Base-by-base conservation (phyloP, 1,284 basidiomycete species). In the Trametes versicolor region DNA sequence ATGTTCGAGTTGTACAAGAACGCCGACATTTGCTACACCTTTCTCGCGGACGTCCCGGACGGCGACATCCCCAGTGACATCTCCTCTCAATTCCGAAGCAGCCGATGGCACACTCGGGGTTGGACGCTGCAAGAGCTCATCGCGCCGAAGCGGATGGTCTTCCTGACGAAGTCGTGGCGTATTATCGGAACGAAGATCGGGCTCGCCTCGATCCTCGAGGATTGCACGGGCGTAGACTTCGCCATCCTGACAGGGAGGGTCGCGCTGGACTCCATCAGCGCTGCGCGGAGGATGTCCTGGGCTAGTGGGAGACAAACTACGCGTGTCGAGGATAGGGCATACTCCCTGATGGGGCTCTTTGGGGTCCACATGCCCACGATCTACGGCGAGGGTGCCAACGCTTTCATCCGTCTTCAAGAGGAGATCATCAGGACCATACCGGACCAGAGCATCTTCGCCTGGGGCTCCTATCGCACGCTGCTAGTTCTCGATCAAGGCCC, bases 261-360 rank as follows among this genome's bases (percentile, higher is more conserved):
- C 6, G 8, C 21, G 13, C 12, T 27, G 5, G 37, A 41, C n/a
- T 41, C 34, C 19, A 27, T 19, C 0, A 60, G 58, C 54, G 54
- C 60, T 23, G 53, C 63, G n/a, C 47, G 34, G 19, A 41, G 63
- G 21, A 64, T 64, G 58, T 60, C 63, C 8, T 64, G 63, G 62
- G 62, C 62, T n/a, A 37, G 58, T 9, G 13, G 8, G 6, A 34
- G 62, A 3, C 25, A 36, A n/a, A 64, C 62, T 0, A 51, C 57
- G 29, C 51, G 52, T n/a, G 52, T 49, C 39, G 62, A 64, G 47
- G 62, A 64, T 34, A 19, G 34, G 27, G 62, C 62, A 15, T 64
- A 60, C 47, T 54, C 50, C 3, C 52, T 64, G 10, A 21, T 64
- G 21, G 62, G 62, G 1, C 34, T 64, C 29, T 64, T 64, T 39